Percentiles rank a stretch among this genome's conserved stretches.
Evolutionary conservation across 352 stramenopile genomes (phyloP).

Genomic region (Globisporangium mamillatum): DNA sequence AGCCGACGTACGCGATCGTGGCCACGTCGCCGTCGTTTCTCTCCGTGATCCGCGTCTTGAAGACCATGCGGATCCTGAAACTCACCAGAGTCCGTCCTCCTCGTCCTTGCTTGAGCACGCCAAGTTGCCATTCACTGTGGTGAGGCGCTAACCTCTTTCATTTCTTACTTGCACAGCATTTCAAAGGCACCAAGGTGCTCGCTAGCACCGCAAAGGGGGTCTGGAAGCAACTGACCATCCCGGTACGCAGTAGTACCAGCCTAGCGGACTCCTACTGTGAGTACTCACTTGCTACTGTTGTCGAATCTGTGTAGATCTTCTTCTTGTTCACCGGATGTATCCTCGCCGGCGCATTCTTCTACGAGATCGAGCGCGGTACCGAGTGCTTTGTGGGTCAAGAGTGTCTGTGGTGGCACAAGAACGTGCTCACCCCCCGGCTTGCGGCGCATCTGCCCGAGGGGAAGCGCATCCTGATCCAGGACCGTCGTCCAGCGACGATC

Average conservation of each 20-base stretch:
- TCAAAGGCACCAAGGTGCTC: conserved; percentile 63
- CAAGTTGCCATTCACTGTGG: no score
- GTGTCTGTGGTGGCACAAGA: conserved; percentile 59
- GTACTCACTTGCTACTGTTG: not conserved
- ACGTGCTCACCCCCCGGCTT: conserved; percentile 50
- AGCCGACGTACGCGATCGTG: conserved; percentile 59
- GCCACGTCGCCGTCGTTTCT: conserved; percentile 59
- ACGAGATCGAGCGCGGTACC: conserved; percentile 71
- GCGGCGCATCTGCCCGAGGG: conserved; percentile 31
- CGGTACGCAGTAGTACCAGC: conserved; percentile 25
- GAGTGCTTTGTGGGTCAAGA: conserved; percentile 54
- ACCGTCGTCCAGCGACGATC: conserved; percentile 38
- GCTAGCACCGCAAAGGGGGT: conserved; percentile 51
- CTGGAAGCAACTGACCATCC: conserved; percentile 60
- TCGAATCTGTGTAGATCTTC: conserved; percentile 44
- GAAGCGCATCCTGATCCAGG: conserved; percentile 70
- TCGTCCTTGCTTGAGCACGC: not conserved
- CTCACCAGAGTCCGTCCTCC: conserved; percentile 39
- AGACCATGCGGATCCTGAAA: conserved; percentile 76
- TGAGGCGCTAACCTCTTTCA: not conserved
- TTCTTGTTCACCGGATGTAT: conserved; percentile 73
- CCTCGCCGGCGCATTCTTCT: conserved; percentile 58
- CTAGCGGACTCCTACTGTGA: not conserved
- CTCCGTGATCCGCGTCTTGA: conserved; percentile 63
- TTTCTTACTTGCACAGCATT: conserved; percentile 35